Base-by-base conservation (phyloP, 129 eudicot genomes). In the Helichrysum umbraculigerum region DNA sequence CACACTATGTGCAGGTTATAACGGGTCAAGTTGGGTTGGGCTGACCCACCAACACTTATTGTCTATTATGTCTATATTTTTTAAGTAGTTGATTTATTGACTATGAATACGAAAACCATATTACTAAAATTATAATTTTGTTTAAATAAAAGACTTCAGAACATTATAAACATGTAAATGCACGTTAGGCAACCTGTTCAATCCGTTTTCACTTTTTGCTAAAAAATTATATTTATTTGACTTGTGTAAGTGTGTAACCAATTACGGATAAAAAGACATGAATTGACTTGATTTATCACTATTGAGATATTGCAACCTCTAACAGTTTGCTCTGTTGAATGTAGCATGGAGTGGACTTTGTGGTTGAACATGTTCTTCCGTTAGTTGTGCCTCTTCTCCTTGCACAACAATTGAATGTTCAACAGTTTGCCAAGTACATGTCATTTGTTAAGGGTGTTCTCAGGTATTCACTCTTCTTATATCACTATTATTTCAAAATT, bases 351-450 rank as follows among this genome's bases (percentile, higher is more conserved):
- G 77, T 89, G 74, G 98, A 94, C 78, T 94, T 94, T 91, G 93
- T 82, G 4, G 98, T 87, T 32, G 96, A 88, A 70, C 88, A 88
- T 82, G 90, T 94, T 73, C 96, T 94, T 78, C 97, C 97, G 16
- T 84, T 94, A 50, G 78, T 91, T 37, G 75, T 70, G 44, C 98
- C 98, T 61, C 98, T 94, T 81, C 88, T 94, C 70, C 83, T 87
- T 71, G 85, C 97, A 86, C 97, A 91, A 78, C 98, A 94, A 83
- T 72, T 94, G 60, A 94, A 91, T 71, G 93, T 91, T 78, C 98
- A 94, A 82, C 98, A 94, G 82, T 94, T 94, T 70, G 98, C 96
- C 22, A 94, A 94, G 78, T 94, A 88, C 81, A 94, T 94, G 98
- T 77, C 79, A n/a, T 91, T 94, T 77, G 86, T 91, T 29, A 91